A percentile compares a stretch with the other conserved stretches of the same genome.
Evolutionary conservation across 2,329 filamentous ascomycete genomes (phyloP).

Genomic region (Emydomyces testavorans): DNA sequence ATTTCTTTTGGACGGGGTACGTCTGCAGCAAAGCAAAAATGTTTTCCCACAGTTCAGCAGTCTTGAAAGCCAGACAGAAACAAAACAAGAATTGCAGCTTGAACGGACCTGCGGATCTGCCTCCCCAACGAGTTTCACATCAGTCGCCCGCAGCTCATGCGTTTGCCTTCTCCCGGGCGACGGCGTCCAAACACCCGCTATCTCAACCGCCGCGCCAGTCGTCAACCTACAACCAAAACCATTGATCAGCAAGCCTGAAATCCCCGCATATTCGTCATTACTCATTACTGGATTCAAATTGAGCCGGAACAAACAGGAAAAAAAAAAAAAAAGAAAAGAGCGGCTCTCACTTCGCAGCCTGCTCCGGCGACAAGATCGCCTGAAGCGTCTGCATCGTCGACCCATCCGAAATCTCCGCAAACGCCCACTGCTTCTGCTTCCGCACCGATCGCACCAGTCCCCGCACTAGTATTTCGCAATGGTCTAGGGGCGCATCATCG

Average conservation of each 20-base stretch:
- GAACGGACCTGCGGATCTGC: slow-evolving; percentile 64
- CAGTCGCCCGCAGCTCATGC: slow-evolving; percentile 66
- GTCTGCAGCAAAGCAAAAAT: slow-evolving; percentile 44
- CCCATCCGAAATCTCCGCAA: slow-evolving; percentile 78
- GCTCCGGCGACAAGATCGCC: slow-evolving; percentile 60
- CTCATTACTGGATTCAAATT: background rate
- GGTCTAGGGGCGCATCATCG: slow-evolving; percentile 22
- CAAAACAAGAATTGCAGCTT: background rate
- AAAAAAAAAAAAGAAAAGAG: background rate
- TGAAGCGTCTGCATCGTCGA: slow-evolving; percentile 70
- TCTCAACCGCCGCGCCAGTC: slow-evolving; percentile 66
- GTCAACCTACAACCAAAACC: slow-evolving; percentile 50
- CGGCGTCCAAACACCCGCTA: slow-evolving; percentile 65
- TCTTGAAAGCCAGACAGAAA: background rate
- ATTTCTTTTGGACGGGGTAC: slow-evolving; percentile 93
- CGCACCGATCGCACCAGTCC: slow-evolving; percentile 77
- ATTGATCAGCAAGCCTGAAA: background rate
- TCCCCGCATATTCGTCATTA: background rate
- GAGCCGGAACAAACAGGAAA: too few relatives aligned
- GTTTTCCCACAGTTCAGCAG: background rate
- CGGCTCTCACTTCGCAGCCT: slow-evolving; percentile 62
- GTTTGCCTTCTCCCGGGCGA: slow-evolving; percentile 59
- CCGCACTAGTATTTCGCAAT: slow-evolving; percentile 47
- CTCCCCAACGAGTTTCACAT: slow-evolving; percentile 59
- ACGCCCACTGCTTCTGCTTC: slow-evolving; percentile 72